A percentile compares a stretch with the other conserved stretches of the same genome.
Evolutionary conservation across 495 filamentous ascomycete genomes (phyloP).

Genomic region (Bombardia bombarda): DNA sequence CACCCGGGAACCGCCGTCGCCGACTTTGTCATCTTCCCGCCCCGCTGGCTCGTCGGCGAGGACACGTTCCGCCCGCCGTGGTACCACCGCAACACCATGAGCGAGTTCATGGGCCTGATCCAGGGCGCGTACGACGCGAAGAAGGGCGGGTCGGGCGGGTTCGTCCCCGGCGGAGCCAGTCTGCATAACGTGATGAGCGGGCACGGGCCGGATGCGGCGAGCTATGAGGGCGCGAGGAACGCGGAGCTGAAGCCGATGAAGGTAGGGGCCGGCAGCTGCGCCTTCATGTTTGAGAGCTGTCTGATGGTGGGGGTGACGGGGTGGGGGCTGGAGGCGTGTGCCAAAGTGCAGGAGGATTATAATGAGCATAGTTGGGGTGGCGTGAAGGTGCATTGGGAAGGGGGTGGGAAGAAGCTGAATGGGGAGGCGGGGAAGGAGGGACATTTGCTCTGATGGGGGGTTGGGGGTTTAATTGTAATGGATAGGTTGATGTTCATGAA

Average conservation of each 20-base stretch:
- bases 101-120: conserved; percentile 73
- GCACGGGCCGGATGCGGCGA: conserved; percentile 53
- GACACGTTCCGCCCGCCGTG: conserved; percentile 77
- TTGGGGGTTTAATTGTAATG: neutral
- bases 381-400: conserved; percentile 64
- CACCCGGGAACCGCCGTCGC: conserved; percentile 62
- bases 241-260: conserved; percentile 47
- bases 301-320: conserved; percentile 88
- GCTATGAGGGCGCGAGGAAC: conserved; percentile 53
- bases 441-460: conserved; percentile 5
- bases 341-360: conserved; percentile 78
- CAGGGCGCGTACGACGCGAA: conserved; percentile 54
- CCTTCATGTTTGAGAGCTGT: conserved; percentile 63
- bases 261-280: conserved; percentile 51
- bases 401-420: conserved; percentile 6
- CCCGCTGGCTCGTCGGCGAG: conserved; percentile 70
- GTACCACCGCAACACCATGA: conserved; percentile 83
- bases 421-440: neutral
- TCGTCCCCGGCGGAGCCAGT: conserved; percentile 50
- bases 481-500: neutral
- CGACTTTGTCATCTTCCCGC: conserved; percentile 80
- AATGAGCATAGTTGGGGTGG: conserved; percentile 80
- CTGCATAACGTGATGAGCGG: conserved; percentile 54
- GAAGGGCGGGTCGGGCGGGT: conserved; percentile 42
- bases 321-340: conserved; percentile 77